Conservation (phyloP, 495 filamentous ascomycete species). For the Hypoxylon cercidicola region DNA sequence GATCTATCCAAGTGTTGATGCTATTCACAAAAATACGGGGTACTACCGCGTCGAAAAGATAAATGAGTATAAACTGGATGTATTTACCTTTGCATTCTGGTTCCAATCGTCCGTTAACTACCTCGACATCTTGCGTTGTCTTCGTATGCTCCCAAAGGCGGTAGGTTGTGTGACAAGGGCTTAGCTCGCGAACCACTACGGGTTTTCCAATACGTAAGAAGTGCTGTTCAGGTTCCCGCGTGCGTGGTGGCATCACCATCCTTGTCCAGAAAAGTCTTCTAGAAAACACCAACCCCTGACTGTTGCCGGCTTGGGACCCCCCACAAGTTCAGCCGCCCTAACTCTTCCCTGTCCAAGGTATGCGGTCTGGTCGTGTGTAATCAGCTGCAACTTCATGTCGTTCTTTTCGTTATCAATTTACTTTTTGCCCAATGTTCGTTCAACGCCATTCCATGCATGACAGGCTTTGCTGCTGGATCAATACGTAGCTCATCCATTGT, state of each 20-base stretch:
- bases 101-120: too few species aligned
- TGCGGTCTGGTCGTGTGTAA: background rate
- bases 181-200: background rate
- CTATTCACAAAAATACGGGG: too few species aligned
- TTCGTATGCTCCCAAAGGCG: background rate
- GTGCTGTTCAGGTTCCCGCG: background rate
- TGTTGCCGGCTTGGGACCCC: slow-evolving; percentile 4
- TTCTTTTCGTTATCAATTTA: slow-evolving; percentile 7
- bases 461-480: too few species aligned
- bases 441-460: slow-evolving; percentile 7
- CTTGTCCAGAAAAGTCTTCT: slow-evolving; percentile 17
- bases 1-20: too few species aligned
- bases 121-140: background rate
- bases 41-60: too few species aligned
- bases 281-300: slow-evolving; percentile 24
- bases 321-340: slow-evolving; percentile 17
- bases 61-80: too few species aligned
- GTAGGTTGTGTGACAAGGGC: background rate
- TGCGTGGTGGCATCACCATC: slow-evolving; percentile 5
- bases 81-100: too few species aligned
- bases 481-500: background rate
- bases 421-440: background rate
- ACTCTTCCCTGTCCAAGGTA: background rate
- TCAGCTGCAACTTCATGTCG: slow-evolving; percentile 14
- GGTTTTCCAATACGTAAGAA: background rate